phyloP scores from a whole-genome alignment of 495 filamentous ascomycete genomes.

The Extremus antarcticus region DNA sequence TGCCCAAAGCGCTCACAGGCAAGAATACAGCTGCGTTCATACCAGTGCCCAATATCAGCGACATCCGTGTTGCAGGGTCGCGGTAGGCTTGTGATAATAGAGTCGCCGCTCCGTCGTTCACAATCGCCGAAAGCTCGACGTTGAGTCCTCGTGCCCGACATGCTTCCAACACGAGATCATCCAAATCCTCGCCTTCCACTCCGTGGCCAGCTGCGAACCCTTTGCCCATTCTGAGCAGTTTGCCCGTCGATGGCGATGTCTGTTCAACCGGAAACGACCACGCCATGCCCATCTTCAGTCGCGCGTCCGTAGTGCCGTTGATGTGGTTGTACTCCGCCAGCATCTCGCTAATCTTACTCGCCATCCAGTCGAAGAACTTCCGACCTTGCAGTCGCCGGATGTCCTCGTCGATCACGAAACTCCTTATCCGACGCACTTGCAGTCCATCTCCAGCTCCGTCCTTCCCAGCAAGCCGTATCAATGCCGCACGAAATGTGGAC shows the following conservation, averaged over 20 bases:
- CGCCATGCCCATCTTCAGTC: conserved; percentile 49
- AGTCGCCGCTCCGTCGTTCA: conserved; percentile 35
- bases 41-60: conserved; percentile 36
- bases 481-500: conserved; percentile 53
- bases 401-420: conserved; percentile 43
- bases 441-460: conserved; percentile 31
- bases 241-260: conserved; percentile 47
- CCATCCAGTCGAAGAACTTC: conserved; percentile 61
- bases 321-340: conserved; percentile 31
- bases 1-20: conserved; percentile 26
- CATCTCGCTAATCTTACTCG: conserved; percentile 44
- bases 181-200: conserved; percentile 47
- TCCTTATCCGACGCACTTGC: conserved; percentile 40
- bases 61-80: conserved; percentile 30
- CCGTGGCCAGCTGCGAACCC: conserved; percentile 51
- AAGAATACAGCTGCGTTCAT: conserved; percentile 35
- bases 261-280: conserved; percentile 62
- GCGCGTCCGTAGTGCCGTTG: conserved; percentile 19
- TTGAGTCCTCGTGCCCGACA: conserved; percentile 39
- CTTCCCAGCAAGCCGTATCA: conserved; percentile 47
- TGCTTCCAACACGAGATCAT: conserved; percentile 45
- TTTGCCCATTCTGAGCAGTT: conserved; percentile 56
- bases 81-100: conserved; percentile 35
- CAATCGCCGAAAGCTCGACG: conserved; percentile 32
- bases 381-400: conserved; percentile 44